phyloP scores from a whole-genome alignment of 1,284 basidiomycete genomes.

The Leccinum solheimii region DNA sequence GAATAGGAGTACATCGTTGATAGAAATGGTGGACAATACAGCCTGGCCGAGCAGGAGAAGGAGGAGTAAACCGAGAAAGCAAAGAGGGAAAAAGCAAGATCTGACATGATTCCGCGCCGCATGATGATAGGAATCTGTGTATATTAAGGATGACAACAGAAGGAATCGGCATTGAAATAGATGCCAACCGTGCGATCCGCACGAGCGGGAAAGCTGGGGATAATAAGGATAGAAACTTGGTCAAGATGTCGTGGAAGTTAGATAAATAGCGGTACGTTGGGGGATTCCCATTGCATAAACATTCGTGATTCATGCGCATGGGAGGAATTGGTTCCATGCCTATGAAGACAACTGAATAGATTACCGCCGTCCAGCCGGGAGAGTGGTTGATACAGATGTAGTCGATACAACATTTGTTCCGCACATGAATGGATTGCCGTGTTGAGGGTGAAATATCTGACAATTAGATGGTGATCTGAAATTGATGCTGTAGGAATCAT shows the following conservation, averaged over 20 bases:
- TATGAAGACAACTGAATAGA: conserved; percentile 34
- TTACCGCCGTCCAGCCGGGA: conserved; percentile 24
- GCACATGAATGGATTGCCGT: conserved; percentile 21
- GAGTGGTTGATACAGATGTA: conserved; percentile 33
- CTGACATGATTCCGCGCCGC: conserved; percentile 3
- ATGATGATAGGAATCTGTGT: conserved; percentile 7
- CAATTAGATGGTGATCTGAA: conserved; percentile 17
- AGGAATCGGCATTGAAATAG: conserved; percentile 8
- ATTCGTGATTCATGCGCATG: conserved; percentile 32
- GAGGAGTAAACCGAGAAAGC: neutral
- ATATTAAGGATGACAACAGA: conserved; percentile 4
- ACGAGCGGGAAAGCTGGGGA: conserved; percentile 23
- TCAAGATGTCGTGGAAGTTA: conserved; percentile 16
- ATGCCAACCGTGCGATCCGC: conserved; percentile 8
- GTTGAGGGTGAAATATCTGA: conserved; percentile 18
- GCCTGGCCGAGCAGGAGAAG: conserved; percentile 27
- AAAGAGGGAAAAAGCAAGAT: conserved; percentile 14
- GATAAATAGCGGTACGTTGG: conserved; percentile 23
- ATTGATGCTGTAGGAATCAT: conserved; percentile 16
- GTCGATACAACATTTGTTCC: conserved; percentile 36
- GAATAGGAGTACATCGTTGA: conserved; percentile 21
- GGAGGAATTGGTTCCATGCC: conserved; percentile 19
- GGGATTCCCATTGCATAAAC: conserved; percentile 22
- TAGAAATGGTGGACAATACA: conserved; percentile 13
- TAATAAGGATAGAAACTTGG: conserved; percentile 31